These are phyloP conservation scores for Blastobotrys petasosporus DNA, from an alignment of 1,139 yeast genomes.

Conservation along the genomic window DNA sequence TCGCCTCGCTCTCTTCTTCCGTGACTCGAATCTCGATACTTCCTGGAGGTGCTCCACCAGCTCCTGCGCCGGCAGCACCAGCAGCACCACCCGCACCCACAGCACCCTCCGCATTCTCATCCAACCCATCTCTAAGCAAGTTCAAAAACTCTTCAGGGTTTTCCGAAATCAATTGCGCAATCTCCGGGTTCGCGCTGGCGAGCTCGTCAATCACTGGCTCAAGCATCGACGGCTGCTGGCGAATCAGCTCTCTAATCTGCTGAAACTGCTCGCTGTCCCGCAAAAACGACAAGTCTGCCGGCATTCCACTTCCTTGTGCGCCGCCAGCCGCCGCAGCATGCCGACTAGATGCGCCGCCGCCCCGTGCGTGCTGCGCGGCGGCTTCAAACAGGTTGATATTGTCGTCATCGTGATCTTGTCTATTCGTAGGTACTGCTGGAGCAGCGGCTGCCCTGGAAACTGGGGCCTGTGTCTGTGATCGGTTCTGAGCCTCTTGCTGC, in stretches of 20 bases:
- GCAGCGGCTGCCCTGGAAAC: neutral
- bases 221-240: conserved; percentile 82
- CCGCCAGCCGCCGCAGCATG: conserved; percentile 25
- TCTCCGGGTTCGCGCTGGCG: conserved; percentile 77
- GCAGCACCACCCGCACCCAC: conserved; percentile 34
- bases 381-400: conserved; percentile 34
- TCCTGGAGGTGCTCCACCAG: conserved; percentile 37
- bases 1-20: conserved; percentile 82
- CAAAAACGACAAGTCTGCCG: conserved; percentile 29
- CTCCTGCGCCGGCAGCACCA: conserved; percentile 37
- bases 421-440: no score
- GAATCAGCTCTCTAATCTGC: conserved; percentile 70
- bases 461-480: conserved; percentile 18
- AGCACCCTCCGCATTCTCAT: conserved; percentile 36
- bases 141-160: conserved; percentile 85
- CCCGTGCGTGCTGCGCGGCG: conserved; percentile 27
- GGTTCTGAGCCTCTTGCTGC: conserved; percentile 16
- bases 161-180: conserved; percentile 67
- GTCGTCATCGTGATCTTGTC: conserved; percentile 29
- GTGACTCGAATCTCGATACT: conserved; percentile 56
- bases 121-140: conserved; percentile 46
- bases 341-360: conserved; percentile 24
- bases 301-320: conserved; percentile 16
- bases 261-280: conserved; percentile 44
- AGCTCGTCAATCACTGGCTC: conserved; percentile 80